These are phyloP conservation scores for Astathelohania contejeani DNA, from an alignment of 371 early-diverging fungal species.

Conservation along the genomic window DNA sequence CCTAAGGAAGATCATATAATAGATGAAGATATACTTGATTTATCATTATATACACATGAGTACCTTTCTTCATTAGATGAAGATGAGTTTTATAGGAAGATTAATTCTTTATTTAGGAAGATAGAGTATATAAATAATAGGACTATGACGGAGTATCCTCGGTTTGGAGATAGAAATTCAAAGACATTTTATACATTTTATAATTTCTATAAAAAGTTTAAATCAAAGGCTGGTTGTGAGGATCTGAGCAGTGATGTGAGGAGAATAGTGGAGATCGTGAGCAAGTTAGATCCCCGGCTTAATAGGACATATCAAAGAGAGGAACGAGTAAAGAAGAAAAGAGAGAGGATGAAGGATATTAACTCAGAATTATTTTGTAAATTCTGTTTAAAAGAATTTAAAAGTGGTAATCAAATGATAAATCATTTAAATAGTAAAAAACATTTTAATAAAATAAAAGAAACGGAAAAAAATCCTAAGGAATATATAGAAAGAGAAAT, in stretches of 20 bases:
- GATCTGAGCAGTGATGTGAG: not conserved
- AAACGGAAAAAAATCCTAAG: not conserved
- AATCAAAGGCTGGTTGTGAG: not conserved
- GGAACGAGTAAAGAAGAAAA: not conserved
- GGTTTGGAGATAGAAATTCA: not conserved
- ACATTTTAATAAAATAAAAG: not conserved
- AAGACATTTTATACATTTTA: not conserved
- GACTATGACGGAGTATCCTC: not conserved
- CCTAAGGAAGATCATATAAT: not conserved
- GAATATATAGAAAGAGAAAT: slow-evolving; percentile 2
- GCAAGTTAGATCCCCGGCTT: not conserved
- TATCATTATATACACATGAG: not conserved
- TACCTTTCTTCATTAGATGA: not conserved
- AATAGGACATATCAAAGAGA: not conserved
- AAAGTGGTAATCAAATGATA: not conserved
- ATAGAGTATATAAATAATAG: not conserved
- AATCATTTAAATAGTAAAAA: not conserved
- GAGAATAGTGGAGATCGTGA: not conserved
- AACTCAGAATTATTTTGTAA: not conserved
- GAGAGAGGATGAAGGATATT: not conserved
- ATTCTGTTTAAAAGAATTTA: not conserved
- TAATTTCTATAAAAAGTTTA: not conserved
- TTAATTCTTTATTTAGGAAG: not conserved
- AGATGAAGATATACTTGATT: not conserved
- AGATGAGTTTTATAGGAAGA: not conserved